Evolutionary conservation across 2,329 filamentous ascomycete species (phyloP), one percentile per base, ranked within the genome.

Genomic region (Aureobasidium melanogenum): DNA sequence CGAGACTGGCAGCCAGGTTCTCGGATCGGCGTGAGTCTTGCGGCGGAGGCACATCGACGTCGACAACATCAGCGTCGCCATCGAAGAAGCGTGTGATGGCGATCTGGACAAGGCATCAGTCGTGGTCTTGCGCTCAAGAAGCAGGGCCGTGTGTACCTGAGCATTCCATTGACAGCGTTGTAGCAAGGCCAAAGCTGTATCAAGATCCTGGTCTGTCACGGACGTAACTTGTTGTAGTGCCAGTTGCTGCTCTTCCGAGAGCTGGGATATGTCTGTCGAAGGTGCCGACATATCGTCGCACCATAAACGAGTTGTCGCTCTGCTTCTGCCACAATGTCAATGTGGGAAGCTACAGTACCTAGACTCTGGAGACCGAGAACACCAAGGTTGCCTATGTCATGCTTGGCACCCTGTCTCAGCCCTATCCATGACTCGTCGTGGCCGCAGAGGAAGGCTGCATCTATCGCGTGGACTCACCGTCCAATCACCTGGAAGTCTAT

Each of bases 41-140:
- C 41, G 85, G 79, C 34, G 76, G 70, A n/a, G 81, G 76, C 63
- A 86, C 80, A 72, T 96, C 90, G 51, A 86, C 80, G 72, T 96
- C 90, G 52, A 91, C 84, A 5, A 87, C 88, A 74, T 97, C 94
- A 3, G 88, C 88, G 76, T 97, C 94, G 67, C 94, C 94, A 70
- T 99, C 94, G 73, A 97, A 99, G 83, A 97, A 97, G 71, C 95
- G 95, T 66, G 94, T 85, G 65, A 99, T 93, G 62, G 94, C 93
- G 69, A 97, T 96, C 87, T 97, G 71, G 6, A 34, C 28, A 43
- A 3, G 60, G 57, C 46, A 61, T 73, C 63, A 68, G 55, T 24
- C 22, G 22, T 22, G 5, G 5, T n/a, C 32, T 36, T 36, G 14
- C 3, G 12, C 14, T 15, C 12, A 36, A 36, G 14, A 36, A 5